Base-by-base conservation (phyloP, 2,329 filamentous ascomycete genomes). In the Dothiorella sarmentorum region DNA sequence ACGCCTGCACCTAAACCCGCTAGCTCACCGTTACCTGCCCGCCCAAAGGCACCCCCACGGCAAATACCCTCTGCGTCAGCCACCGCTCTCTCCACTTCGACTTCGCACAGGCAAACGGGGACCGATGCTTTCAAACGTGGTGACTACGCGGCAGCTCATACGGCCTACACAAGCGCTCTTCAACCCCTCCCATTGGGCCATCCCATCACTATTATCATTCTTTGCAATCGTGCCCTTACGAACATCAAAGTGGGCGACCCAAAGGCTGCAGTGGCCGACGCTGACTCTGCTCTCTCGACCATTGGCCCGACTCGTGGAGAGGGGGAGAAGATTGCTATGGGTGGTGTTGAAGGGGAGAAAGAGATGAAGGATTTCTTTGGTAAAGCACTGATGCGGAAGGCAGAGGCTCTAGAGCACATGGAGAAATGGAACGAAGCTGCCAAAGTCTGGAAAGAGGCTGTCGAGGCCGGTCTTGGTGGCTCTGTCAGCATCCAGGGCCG, bases 361-460 rank as follows among this genome's bases (percentile, higher is more conserved):
- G 88, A 93, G 47, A 96, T 99, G 90, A 88, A 85, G 63, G 92
- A 96, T 17, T 89, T 96, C 62, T 97, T 89, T 69, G 92, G 91
- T 56, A 99, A 97, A 73, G 93, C 93, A 0, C 77, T 97, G 27
- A 93, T 90, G 76, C 88, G 94, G 56, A 97, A 97, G 77, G 94
- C 94, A 0, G 94, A 99, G 75, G 94, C 91, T 1, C 80, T 97
- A 7, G 94, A 99, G 73, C 89, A 96, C 69, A 88, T 99, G 80
- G 94, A 99, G 76, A 90, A 88, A 70, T 99, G 93, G 93, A 75
- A 78, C 2, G 93, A 97, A 52, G 94, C 94, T 1, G 86, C 85
- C 0, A 76, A 79, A 2, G 85, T 89, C 0, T 99, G 94, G 94
- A 85, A 87, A 66, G 77, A 83, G 57, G 92, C 90, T 31, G 89